Percentiles rank a stretch among this genome's conserved stretches.
Evolutionary conservation across 2,329 filamentous ascomycete species (phyloP).

Genomic region (Penicillium sp.): DNA sequence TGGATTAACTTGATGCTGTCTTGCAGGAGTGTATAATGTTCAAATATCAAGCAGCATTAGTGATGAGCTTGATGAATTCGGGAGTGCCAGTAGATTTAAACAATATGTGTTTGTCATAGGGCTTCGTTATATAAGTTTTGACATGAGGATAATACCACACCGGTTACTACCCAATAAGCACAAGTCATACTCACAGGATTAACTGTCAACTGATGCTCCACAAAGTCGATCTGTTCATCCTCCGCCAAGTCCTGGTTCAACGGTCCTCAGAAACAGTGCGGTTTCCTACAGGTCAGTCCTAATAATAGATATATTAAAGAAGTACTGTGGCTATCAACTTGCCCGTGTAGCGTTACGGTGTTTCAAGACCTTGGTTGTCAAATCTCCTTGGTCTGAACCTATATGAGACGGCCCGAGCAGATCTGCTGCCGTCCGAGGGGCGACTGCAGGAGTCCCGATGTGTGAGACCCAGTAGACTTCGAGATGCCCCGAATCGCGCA

Average conservation of each 20-base stretch:
- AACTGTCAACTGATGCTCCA: too few relatives aligned
- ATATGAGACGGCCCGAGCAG: conserved; percentile 9
- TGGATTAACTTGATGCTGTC: not conserved
- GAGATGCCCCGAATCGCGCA: not conserved
- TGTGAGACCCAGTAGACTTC: not conserved
- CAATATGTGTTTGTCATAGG: not conserved
- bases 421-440: not conserved
- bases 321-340: too few relatives aligned
- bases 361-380: too few relatives aligned
- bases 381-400: conserved; percentile 8
- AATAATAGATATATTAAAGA: too few relatives aligned
- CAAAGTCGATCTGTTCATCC: conserved; percentile 34
- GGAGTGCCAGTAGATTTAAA: not conserved
- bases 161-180: too few relatives aligned
- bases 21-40: not conserved
- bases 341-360: too few relatives aligned
- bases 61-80: conserved; percentile 1
- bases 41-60: not conserved
- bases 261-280: too few relatives aligned
- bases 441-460: not conserved
- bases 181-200: too few relatives aligned
- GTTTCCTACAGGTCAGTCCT: too few relatives aligned
- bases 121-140: too few relatives aligned
- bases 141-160: too few relatives aligned
- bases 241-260: too few relatives aligned